Percentiles rank a stretch among this genome's conserved stretches.
Evolutionary conservation across 2,329 filamentous ascomycete species (phyloP).

Genomic region (Waltergamsia citrina): DNA sequence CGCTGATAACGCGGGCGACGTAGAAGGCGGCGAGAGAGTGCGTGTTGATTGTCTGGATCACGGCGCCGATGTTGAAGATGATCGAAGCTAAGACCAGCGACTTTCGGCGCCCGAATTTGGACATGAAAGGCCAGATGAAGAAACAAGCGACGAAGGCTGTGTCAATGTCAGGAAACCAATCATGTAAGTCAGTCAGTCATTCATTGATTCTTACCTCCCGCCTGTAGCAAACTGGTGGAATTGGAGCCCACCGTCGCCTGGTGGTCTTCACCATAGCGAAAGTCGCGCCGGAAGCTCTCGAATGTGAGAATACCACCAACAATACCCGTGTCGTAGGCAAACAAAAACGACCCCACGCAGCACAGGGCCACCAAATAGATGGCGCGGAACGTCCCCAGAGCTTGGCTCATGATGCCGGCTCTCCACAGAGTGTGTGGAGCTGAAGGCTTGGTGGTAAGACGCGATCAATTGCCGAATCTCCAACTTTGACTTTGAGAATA

Average conservation of each 20-base stretch:
- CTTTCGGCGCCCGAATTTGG: conserved; percentile 26
- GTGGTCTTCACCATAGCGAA: conserved; percentile 18
- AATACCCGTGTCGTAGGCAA: conserved; percentile 32
- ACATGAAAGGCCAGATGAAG: conserved; percentile 32
- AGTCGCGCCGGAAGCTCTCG: conserved; percentile 25
- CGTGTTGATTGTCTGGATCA: conserved; percentile 27
- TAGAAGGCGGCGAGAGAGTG: conserved; percentile 26
- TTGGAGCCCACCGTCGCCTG: conserved; percentile 24
- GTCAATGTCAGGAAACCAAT: neutral
- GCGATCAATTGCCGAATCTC: too few species aligned
- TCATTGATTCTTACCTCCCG: conserved; percentile 20
- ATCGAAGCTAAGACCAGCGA: conserved; percentile 26
- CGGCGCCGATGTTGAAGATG: conserved; percentile 33
- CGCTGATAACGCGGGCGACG: conserved; percentile 24
- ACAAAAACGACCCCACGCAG: conserved; percentile 28
- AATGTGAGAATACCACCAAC: conserved; percentile 30
- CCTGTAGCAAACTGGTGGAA: conserved; percentile 29
- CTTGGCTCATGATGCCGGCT: neutral
- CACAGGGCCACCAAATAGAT: conserved; percentile 24
- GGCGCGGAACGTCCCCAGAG: conserved; percentile 24
- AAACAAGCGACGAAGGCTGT: conserved; percentile 32
- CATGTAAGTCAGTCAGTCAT: neutral
- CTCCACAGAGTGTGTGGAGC: neutral
- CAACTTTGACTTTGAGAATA: too few species aligned
- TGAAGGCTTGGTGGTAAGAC: neutral